Conservation (phyloP, 2,329 filamentous ascomycete species). For the Penicillium sp. region DNA sequence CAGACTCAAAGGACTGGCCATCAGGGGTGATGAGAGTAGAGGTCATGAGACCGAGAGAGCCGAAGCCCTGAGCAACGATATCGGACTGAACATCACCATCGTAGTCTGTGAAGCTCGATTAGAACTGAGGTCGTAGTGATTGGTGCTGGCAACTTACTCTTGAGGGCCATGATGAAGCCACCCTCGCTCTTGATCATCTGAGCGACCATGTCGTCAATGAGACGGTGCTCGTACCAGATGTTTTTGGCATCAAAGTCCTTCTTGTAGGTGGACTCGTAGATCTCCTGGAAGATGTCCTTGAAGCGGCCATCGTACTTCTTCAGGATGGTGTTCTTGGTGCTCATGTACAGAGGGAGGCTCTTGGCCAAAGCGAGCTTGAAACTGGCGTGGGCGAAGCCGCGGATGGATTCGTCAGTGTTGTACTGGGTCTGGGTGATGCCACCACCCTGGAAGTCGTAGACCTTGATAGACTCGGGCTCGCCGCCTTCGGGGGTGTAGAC, state of each 20-base stretch:
- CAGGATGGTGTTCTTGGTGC: constrained; percentile 99
- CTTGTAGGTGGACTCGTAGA: constrained; percentile 88
- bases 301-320: constrained; percentile 99
- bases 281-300: constrained; percentile 99
- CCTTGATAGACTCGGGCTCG: constrained; percentile 82
- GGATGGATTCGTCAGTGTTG: constrained; percentile 96
- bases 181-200: constrained; percentile 99
- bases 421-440: constrained; percentile 95
- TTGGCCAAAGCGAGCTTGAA: constrained; percentile 95
- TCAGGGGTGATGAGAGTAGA: constrained; percentile 96
- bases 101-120: constrained; percentile 69
- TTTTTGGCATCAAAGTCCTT: constrained; percentile 85
- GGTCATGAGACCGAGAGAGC: constrained; percentile 97
- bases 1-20: constrained; percentile 95
- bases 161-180: constrained; percentile 96
- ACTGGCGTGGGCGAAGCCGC: constrained; percentile 90
- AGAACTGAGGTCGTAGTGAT: not conserved
- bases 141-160: constrained; percentile 68
- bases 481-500: constrained; percentile 85
- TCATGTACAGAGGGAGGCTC: constrained; percentile 95
- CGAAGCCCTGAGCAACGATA: constrained; percentile 97
- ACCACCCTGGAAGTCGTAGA: constrained; percentile 84
- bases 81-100: constrained; percentile 99
- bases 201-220: constrained; percentile 99
- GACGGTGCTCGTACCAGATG: constrained; percentile 99